phyloP scores from a whole-genome alignment of 129 eudicot genomes.

The Flaveria robusta region DNA sequence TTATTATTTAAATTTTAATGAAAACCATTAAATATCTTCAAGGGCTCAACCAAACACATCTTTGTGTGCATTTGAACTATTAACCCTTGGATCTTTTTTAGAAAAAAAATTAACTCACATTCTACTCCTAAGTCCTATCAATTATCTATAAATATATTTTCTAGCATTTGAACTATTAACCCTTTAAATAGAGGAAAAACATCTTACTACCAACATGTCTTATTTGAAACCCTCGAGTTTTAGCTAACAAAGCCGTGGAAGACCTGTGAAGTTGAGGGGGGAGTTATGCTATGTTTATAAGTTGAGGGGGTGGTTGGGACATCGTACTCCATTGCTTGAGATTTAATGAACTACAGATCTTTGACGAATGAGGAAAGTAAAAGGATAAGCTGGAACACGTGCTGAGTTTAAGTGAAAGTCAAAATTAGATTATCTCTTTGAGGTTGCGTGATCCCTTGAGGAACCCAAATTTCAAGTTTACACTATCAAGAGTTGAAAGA shows the following conservation, averaged over 20 bases:
- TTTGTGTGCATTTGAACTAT: no score
- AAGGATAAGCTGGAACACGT: background rate
- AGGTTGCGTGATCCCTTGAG: background rate
- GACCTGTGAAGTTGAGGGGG: background rate
- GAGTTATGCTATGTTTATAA: background rate
- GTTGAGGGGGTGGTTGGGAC: background rate
- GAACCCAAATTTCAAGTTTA: background rate
- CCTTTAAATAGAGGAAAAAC: no score
- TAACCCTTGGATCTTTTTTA: no score
- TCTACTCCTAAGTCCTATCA: no score
- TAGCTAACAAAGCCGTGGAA: background rate
- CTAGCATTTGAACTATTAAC: no score
- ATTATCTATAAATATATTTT: no score
- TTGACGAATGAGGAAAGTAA: background rate
- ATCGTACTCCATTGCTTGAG: conserved; percentile 7
- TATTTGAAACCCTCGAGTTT: background rate
- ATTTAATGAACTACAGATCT: background rate
- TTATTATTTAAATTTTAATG: no score
- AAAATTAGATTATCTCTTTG: conserved; percentile 3
- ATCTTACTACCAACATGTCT: no score
- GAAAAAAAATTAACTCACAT: no score
- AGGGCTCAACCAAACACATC: background rate
- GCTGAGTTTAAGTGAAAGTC: background rate
- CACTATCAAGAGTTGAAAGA: background rate
- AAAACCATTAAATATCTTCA: background rate